Percentiles rank a stretch among this genome's conserved stretches.
Evolutionary conservation across 2,329 filamentous ascomycete genomes (phyloP).

Genomic region (Xylaria multiplex): DNA sequence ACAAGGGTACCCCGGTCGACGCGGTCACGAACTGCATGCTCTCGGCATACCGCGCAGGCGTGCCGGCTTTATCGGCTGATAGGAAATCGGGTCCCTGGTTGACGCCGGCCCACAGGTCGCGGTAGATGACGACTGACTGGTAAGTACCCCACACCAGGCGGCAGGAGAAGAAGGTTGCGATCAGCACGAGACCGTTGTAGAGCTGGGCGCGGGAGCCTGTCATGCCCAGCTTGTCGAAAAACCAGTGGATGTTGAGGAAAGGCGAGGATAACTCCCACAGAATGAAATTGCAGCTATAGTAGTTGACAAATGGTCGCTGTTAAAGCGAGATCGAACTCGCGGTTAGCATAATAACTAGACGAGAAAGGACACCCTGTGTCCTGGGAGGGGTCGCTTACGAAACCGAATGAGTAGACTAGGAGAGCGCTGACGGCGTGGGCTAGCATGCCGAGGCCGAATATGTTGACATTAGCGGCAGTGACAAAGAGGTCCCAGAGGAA

Average conservation of each 20-base stretch:
- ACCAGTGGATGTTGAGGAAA: slow-evolving; percentile 91
- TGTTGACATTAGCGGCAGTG: slow-evolving; percentile 72
- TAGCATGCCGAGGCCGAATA: slow-evolving; percentile 81
- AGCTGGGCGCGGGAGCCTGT: slow-evolving; percentile 79
- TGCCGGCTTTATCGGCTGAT: slow-evolving; percentile 49
- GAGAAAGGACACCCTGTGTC: background rate
- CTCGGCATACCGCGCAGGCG: slow-evolving; percentile 52
- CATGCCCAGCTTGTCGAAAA: slow-evolving; percentile 85
- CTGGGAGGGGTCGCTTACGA: slow-evolving; percentile 66
- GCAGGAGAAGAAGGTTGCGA: slow-evolving; percentile 79
- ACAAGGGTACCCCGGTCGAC: slow-evolving; percentile 68
- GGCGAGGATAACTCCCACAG: slow-evolving; percentile 88
- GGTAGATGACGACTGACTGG: slow-evolving; percentile 74
- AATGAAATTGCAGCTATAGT: slow-evolving; percentile 82
- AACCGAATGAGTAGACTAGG: slow-evolving; percentile 79
- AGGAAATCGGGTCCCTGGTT: slow-evolving; percentile 53
- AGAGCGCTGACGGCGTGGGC: slow-evolving; percentile 81
- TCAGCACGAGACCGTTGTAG: slow-evolving; percentile 78
- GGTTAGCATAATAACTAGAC: slow-evolving; percentile 7
- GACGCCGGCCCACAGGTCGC: slow-evolving; percentile 73
- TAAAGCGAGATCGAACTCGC: background rate
- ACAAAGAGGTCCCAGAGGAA: slow-evolving; percentile 85
- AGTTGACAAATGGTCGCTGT: slow-evolving; percentile 85
- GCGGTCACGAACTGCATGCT: slow-evolving; percentile 63
- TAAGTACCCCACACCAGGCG: slow-evolving; percentile 82